phyloP scores from a whole-genome alignment of 345 rosid species.

The Mangifera indica region DNA sequence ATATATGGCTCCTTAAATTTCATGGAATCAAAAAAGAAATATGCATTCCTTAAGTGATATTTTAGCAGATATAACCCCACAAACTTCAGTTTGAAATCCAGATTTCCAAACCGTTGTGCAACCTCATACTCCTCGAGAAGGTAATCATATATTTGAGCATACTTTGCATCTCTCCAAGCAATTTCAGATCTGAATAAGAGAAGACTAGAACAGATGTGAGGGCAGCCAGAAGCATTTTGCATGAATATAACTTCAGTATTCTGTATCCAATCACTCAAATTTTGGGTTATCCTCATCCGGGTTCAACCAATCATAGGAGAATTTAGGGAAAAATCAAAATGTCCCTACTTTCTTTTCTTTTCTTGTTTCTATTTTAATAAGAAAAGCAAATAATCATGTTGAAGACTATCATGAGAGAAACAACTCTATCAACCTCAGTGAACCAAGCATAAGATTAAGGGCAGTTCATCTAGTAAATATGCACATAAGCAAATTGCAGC shows the following conservation, averaged over 20 bases:
- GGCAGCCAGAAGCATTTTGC: background rate
- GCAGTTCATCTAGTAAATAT: too few relatives aligned
- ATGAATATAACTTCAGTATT: background rate
- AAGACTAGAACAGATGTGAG: conserved; percentile 12
- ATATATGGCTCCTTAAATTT: background rate
- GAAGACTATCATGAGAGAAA: too few relatives aligned
- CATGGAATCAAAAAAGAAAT: background rate
- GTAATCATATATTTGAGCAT: conserved; percentile 86
- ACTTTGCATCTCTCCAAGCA: conserved; percentile 96
- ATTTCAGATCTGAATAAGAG: conserved; percentile 70
- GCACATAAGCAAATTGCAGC: too few relatives aligned
- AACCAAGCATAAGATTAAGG: too few relatives aligned
- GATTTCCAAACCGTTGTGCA: conserved; percentile 83
- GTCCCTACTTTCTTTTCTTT: too few relatives aligned
- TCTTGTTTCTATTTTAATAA: too few relatives aligned
- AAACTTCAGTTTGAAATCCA: conserved; percentile 85
- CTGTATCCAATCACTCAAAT: background rate
- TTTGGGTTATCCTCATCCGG: background rate
- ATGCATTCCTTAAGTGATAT: background rate
- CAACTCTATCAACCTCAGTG: too few relatives aligned
- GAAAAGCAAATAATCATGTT: too few relatives aligned
- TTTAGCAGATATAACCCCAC: conserved; percentile 58
- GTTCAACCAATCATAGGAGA: background rate
- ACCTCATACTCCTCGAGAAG: conserved; percentile 90
- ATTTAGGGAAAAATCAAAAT: too few relatives aligned